Evolutionary conservation across 139 green algal genomes (phyloP).

Genomic region (Pseudopediastrum boryanum): DNA sequence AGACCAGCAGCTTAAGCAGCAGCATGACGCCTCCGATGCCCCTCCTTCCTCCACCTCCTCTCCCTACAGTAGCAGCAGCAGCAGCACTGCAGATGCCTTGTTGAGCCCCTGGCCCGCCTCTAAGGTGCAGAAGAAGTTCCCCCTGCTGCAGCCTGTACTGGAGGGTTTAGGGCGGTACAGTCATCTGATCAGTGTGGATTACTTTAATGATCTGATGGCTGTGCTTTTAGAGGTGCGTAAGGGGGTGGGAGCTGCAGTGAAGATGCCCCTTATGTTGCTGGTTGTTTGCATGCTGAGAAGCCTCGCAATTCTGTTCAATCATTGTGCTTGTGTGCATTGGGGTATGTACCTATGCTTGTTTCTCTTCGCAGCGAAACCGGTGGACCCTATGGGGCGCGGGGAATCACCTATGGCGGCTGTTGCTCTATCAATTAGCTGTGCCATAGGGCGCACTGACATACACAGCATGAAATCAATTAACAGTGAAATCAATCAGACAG

Average conservation of each 20-base stretch:
- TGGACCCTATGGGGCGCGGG: too few species aligned
- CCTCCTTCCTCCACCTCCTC: slow-evolving; percentile 15
- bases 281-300: too few species aligned
- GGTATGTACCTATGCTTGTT: too few species aligned
- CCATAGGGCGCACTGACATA: too few species aligned
- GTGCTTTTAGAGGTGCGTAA: slow-evolving; percentile 45
- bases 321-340: too few species aligned
- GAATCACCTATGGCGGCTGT: too few species aligned
- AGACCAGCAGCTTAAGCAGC: background rate
- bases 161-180: slow-evolving; percentile 70
- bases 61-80: background rate
- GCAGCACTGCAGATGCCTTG: slow-evolving; percentile 14
- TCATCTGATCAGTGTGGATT: slow-evolving; percentile 84
- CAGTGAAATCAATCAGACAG: too few species aligned
- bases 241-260: background rate
- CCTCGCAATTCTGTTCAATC: too few species aligned
- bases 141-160: slow-evolving; percentile 72
- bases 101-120: slow-evolving; percentile 24
- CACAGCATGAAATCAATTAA: too few species aligned
- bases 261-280: too few species aligned
- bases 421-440: too few species aligned
- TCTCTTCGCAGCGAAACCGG: too few species aligned
- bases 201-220: slow-evolving; percentile 75
- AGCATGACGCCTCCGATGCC: background rate
- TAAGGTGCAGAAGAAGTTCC: slow-evolving; percentile 56